Evolutionary conservation across 1,284 basidiomycete species (phyloP), one percentile per base, ranked within the genome.

Genomic region (Volvariella volvacea): DNA sequence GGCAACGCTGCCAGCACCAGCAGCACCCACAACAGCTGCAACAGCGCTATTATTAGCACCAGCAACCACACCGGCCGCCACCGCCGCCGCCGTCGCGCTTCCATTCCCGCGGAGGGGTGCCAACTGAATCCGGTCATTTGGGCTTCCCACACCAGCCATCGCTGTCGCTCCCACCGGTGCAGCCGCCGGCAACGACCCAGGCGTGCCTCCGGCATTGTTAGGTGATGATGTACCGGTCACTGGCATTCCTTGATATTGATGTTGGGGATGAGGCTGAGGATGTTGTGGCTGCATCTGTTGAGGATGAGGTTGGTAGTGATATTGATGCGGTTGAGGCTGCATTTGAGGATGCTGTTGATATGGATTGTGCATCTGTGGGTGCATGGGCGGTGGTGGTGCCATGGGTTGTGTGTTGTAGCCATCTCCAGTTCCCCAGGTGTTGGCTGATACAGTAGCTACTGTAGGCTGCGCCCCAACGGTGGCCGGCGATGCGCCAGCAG

Each of bases 111-210:
- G 62, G 48, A 81, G 54, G 46, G 79, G 79, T 28, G 79, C 78
- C 15, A 82, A 67, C 58, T 78, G 75, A 22, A 80, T 78, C 51
- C 75, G 62, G 47, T 70, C 73, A 17, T 56, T 56, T 2, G 57
- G 53, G 31, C 53, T 46, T 2, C 48, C 50, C 17, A 55, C 43
- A 28, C 12, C 12, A 6, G 6, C 25, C 25, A 28, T 28, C 25
- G 25, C 12, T 6, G 12, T 12, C 1, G 58, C 50, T 20, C 55
- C 53, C 4, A 53, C 54, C 14, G 51, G 41, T 14, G 52, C 52
- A 40, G 46, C 55, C 40, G 43, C 22, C 2, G 37, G 6, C 19
- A 38, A 25, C 14, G 46, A 54, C 37, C 33, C 45, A 20, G 48
- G 45, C 31, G 44, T 22, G 14, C 28, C 14, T 2, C 43, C 33